Evolutionary conservation across 345 rosid genomes (phyloP), one percentile per base, ranked within the genome.

Genomic region (Hypericum perforatum): DNA sequence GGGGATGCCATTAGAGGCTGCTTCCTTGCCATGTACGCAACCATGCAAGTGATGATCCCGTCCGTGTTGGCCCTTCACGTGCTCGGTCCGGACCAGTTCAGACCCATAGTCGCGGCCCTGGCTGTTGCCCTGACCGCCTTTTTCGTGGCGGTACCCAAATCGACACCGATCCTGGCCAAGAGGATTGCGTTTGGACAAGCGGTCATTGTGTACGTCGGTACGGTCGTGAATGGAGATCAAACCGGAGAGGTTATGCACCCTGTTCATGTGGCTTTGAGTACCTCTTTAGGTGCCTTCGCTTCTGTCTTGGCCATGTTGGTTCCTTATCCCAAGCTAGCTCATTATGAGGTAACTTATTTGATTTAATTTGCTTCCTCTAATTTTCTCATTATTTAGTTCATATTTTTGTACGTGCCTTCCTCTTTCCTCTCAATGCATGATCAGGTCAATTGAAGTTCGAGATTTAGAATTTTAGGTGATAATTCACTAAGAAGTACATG

Each of bases 111-210:
- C 54, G 90, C 89, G 3, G 78, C 86, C 0, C 62, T 49, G 3
- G 83, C 72, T 0, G 91, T 77, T 67, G 80, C 83, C 1, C 6
- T 81, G 15, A 67, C 57, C 29, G 52, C 86, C 8, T 85, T 89
- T 54, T 29, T 71, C 59, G 84, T 89, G 29, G 97, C 89, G n/a
- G 60, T 85, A 53, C 97, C 97, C 0, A 73, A 62, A 61, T 82
- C 82, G 22, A 79, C 85, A 5, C 64, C 73, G 54, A 45, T 89
- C 64, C 41, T 75, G 73, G 68, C 86, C 9, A 89, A 85, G 68
- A 69, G 95, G 62, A 76, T 89, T 49, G 91, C 95, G 38, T 85
- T 82, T 50, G 95, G 95, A 49, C 95, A 85, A 74, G 69, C 74
- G 8, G 89, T 85, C 46, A 78, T 82, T 36, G 71, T 89, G 38